Evolutionary conservation across 768 basidiomycete genomes (phyloP).

Genomic region (Dendrothele bispora): DNA sequence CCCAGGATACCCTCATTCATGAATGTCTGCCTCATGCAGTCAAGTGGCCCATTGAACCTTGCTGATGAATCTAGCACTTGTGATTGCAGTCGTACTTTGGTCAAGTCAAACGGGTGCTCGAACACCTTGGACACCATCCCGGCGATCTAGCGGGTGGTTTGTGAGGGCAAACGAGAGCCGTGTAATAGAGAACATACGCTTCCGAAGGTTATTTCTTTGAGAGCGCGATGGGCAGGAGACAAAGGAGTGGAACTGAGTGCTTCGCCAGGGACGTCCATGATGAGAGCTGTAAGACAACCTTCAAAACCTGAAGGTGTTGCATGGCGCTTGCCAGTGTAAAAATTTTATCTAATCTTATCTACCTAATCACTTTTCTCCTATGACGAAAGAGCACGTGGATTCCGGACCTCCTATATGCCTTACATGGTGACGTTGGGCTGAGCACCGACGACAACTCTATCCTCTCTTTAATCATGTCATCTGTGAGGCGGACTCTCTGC

Average conservation of each 20-base stretch:
- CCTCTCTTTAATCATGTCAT: not conserved
- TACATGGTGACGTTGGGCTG: too few relatives aligned
- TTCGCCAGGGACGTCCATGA: constrained; percentile 75
- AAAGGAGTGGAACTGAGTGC: constrained; percentile 15
- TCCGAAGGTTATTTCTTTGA: constrained; percentile 49
- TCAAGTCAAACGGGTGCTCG: constrained; percentile 91
- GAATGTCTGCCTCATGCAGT: constrained; percentile 87
- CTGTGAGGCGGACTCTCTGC: not conserved
- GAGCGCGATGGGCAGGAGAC: constrained; percentile 32
- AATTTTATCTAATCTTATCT: too few relatives aligned
- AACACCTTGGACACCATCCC: constrained; percentile 87
- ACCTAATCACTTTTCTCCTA: too few relatives aligned
- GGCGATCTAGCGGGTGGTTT: constrained; percentile 49
- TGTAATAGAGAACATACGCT: constrained; percentile 33
- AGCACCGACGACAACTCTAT: not conserved
- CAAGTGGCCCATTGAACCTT: constrained; percentile 81
- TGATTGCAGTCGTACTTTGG: constrained; percentile 88
- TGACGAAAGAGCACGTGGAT: too few relatives aligned
- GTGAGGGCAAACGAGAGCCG: not conserved
- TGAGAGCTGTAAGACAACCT: too few relatives aligned
- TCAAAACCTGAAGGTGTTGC: too few relatives aligned
- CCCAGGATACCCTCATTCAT: constrained; percentile 79
- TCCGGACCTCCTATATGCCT: too few relatives aligned
- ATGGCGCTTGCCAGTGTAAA: too few relatives aligned
- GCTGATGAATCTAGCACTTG: constrained; percentile 73